Base-by-base conservation (phyloP, 495 filamentous ascomycete genomes). In the Melanomma pulvis-pyrius region DNA sequence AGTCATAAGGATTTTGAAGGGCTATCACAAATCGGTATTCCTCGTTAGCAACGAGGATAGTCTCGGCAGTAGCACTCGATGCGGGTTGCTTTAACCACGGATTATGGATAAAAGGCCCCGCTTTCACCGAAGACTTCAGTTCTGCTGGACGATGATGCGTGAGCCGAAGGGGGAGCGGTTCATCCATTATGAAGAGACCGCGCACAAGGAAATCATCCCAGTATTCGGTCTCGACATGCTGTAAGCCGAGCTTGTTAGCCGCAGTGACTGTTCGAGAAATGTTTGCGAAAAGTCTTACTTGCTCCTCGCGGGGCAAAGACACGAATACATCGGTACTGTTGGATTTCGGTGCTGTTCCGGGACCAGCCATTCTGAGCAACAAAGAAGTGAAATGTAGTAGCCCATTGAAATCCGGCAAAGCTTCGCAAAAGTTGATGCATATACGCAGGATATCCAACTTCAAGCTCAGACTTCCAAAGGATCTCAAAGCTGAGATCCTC, bases 151-250 rank as follows among this genome's bases (percentile, higher is more conserved):
- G 84, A 68, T 92, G 92, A 8, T 89, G 82, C 63, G 90, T 84
- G 19, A 92, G 88, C n/a, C 82, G 82, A 65, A 78, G 79, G 21
- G 78, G 78, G 34, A 79, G 76, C 48, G 79, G 75, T 32, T 83
- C 77, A 28, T 86, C 78, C 25, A 85, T 81, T 26, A 94, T 75
- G 51, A 90, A 86, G 32, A 98, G 82, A 65, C 88, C 92, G 32
- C 94, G 86, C 44, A 98, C 82, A 0, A 98, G 82, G 72, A 98
- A 98, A 51, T 93, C 90, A 75, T 98, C 94, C 94, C 94, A 98
- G 72, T 96, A 98, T 57, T 93, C 89, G 19, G 90, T 91, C 59
- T 88, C 83, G 49, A 93, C 74, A 60, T 86, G 73, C 4, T 81
- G 75, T 1, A 91, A 75, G 0, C 93, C 92, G 36, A 97, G 78